A percentile compares a stretch with the other conserved stretches of the same genome.
Conservation (phyloP, 768 basidiomycete species). For the Trametes villosa region DNA sequence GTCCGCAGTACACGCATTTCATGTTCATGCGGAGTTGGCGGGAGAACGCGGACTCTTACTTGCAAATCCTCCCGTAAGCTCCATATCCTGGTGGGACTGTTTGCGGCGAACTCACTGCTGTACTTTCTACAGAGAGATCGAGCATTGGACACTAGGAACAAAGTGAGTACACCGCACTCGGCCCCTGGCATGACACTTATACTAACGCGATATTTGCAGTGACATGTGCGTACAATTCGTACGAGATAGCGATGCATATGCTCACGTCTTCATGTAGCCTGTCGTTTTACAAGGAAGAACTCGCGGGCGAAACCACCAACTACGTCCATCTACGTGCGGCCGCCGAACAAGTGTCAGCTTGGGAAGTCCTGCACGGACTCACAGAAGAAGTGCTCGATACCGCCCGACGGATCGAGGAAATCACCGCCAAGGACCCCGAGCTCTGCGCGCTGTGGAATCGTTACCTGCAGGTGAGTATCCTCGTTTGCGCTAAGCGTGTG, state of each 20-base stretch:
- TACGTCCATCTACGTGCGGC: conserved; percentile 25
- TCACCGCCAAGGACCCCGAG: conserved; percentile 9
- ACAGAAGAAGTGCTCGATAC: conserved; percentile 22
- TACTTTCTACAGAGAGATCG: conserved; percentile 5
- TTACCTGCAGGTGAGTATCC: conserved; percentile 10
- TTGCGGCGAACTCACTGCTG: neutral
- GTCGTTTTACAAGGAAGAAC: conserved; percentile 29
- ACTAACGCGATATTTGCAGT: neutral
- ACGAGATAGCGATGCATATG: no score
- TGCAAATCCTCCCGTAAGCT: conserved; percentile 43
- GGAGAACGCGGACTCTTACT: conserved; percentile 35
- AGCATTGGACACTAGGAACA: conserved; percentile 22
- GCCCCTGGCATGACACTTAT: no score
- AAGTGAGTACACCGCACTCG: conserved; percentile 2
- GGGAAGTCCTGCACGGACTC: conserved; percentile 15
- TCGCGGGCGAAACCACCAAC: conserved; percentile 24
- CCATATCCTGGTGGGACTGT: neutral
- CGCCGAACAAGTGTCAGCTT: conserved; percentile 7
- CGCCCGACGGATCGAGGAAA: conserved; percentile 6
- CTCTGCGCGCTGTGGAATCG: conserved; percentile 12
- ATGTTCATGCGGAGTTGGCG: conserved; percentile 37
- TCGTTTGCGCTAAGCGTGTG: neutral
- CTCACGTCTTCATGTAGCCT: conserved; percentile 5
- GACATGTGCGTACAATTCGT: conserved; percentile 9
- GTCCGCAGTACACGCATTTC: conserved; percentile 43